A percentile compares a stretch with the other conserved stretches of the same genome.
phyloP scores from a whole-genome alignment of 768 basidiomycete species.

The Pleurotus giganteus region DNA sequence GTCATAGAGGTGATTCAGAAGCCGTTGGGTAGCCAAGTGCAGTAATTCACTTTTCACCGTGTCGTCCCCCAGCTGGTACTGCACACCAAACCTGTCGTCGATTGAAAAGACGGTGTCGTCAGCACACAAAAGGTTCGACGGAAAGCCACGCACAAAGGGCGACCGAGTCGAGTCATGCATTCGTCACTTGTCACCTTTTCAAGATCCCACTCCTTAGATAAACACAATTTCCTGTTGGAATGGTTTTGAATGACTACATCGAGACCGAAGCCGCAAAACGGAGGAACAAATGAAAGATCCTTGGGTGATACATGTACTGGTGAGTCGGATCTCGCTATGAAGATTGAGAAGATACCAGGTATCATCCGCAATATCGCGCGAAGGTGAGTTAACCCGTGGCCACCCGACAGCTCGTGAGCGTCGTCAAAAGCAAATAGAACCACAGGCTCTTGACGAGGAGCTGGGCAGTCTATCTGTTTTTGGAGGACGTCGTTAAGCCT shows the following conservation, averaged over 20 bases:
- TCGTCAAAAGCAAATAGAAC: too few relatives aligned
- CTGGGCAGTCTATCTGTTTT: too few relatives aligned
- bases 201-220: too few relatives aligned
- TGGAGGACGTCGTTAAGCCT: too few relatives aligned
- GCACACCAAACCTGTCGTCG: not conserved
- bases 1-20: not conserved
- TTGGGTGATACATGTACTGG: not conserved
- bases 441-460: too few relatives aligned
- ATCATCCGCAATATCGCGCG: not conserved
- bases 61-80: too few relatives aligned
- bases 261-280: too few relatives aligned
- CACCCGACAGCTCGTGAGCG: not conserved
- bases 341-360: slow-evolving; percentile 9
- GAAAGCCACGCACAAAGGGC: not conserved
- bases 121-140: not conserved
- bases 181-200: too few relatives aligned
- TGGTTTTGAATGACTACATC: too few relatives aligned
- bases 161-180: not conserved
- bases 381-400: slow-evolving; percentile 2
- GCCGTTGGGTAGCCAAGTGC: not conserved
- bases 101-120: not conserved
- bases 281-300: not conserved
- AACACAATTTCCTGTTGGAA: too few relatives aligned
- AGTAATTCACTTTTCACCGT: too few relatives aligned
- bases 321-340: slow-evolving; percentile 7